Evolutionary conservation across 192 early-diverging fungal species (phyloP), one percentile per base, ranked within the genome.

Genomic region (Irineochytrium annulatum): DNA sequence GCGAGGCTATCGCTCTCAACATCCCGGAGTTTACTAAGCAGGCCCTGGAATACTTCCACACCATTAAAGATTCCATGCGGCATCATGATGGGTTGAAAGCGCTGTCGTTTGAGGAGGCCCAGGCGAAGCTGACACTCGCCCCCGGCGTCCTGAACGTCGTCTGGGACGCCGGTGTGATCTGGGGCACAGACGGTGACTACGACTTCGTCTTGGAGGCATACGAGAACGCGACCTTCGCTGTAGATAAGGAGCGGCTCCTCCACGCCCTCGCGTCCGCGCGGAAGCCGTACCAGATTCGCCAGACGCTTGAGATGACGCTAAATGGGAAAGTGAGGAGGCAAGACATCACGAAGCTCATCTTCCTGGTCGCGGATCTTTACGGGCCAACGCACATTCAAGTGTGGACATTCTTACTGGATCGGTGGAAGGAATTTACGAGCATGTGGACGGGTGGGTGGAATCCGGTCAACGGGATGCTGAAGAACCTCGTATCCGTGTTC

Each of bases 121-220:
- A 51, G 22, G 13, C 8, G 22, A 8, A 6, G 11, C 6, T 51
- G 16, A 19, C 33, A 17, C 19, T 35, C 17, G 17, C 56, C 11
- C 5, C 55, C 19, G 72, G 75, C 45, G 48, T 76, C 33, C 27
- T 62, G 59, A 55, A 46, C 35, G 59, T 73, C 32, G 62, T 76
- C 17, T 69, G 57, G 30, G 62, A 70, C 51, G 67, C 72, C 41
- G 74, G 68, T 0, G 57, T 76, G 3, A 65, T 70, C 19, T 59
- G 52, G 30, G 68, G 71, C 31, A 43, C 27, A 3, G 51, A 55
- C 19, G 33, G 2, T 28, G 71, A 69, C 26, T 76, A 76, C 53
- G 71, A 76, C 13, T 76, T 35, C 17, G 52, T 77, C 1, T 28
- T 65, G 31, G 35, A 45, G 3, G 27, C 39, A 19, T 74, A 56